Conservation (phyloP, 2,329 filamentous ascomycete species). For the Hymenoscyphus occultus region DNA sequence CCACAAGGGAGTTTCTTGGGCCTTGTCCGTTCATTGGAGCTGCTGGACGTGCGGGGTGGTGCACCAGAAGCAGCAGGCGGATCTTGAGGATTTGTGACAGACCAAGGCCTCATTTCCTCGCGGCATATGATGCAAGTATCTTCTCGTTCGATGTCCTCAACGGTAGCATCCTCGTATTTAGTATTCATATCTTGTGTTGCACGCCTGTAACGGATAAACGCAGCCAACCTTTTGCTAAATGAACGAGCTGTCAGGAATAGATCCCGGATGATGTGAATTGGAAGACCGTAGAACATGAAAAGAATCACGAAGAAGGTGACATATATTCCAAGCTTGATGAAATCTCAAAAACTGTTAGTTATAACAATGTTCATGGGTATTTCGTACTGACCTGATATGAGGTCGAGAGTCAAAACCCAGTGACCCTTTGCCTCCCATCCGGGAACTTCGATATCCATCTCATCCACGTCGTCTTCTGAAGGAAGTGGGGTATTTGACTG, state of each 20-base stretch:
- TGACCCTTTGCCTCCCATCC: slow-evolving; percentile 97
- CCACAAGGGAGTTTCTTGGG: slow-evolving; percentile 97
- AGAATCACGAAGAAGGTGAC: slow-evolving; percentile 90
- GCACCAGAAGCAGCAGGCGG: slow-evolving; percentile 38
- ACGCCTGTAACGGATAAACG: slow-evolving; percentile 84
- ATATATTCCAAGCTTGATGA: slow-evolving; percentile 87
- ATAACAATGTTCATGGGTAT: not conserved
- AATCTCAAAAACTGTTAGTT: slow-evolving; percentile 54
- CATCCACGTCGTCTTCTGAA: slow-evolving; percentile 74
- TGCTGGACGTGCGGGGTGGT: slow-evolving; percentile 37
- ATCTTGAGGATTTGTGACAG: slow-evolving; percentile 45
- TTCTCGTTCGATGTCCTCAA: slow-evolving; percentile 78
- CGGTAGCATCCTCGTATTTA: slow-evolving; percentile 83
- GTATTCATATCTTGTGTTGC: slow-evolving; percentile 93
- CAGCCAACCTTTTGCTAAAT: slow-evolving; percentile 84
- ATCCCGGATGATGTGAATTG: slow-evolving; percentile 94
- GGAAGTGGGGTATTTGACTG: slow-evolving; percentile 48
- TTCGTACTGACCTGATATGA: slow-evolving; percentile 64
- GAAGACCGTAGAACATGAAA: slow-evolving; percentile 88
- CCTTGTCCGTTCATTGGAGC: slow-evolving; percentile 75
- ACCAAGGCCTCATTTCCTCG: slow-evolving; percentile 89
- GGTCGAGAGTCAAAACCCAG: slow-evolving; percentile 84
- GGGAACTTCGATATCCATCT: slow-evolving; percentile 90
- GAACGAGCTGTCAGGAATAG: slow-evolving; percentile 91
- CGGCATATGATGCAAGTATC: slow-evolving; percentile 97